Conservation (phyloP, 805 yeast genomes). For the Cyberlindnera petersonii region DNA sequence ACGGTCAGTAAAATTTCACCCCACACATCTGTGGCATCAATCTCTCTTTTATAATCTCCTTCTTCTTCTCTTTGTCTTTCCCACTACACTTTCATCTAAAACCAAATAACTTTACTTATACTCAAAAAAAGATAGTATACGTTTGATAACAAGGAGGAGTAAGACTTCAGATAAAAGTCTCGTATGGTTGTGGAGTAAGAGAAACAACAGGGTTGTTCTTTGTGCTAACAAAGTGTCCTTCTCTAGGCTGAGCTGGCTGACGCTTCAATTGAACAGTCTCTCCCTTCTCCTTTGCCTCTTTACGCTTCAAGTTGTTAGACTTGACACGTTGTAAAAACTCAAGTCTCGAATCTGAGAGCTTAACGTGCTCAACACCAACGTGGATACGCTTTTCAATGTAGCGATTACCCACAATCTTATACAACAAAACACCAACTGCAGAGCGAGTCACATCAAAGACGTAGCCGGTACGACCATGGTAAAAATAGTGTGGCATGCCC, state of each 20-base stretch:
- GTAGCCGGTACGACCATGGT: slow-evolving; percentile 99
- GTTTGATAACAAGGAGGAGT: too few relatives aligned
- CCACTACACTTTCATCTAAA: too few relatives aligned
- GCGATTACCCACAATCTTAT: slow-evolving; percentile 97
- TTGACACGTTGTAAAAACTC: slow-evolving; percentile 97
- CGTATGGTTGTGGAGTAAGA: slow-evolving; percentile 97
- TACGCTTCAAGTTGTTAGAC: slow-evolving; percentile 84
- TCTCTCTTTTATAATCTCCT: too few relatives aligned
- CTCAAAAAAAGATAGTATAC: too few relatives aligned
- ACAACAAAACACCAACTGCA: slow-evolving; percentile 92
- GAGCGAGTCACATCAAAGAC: slow-evolving; percentile 97
- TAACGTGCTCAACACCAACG: slow-evolving; percentile 96
- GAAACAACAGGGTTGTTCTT: slow-evolving; percentile 82
- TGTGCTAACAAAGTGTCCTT: slow-evolving; percentile 74
- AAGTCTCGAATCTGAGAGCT: slow-evolving; percentile 98
- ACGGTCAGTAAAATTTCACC: too few relatives aligned
- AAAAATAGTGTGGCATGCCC: slow-evolving; percentile 99
- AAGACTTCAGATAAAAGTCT: slow-evolving; percentile 74
- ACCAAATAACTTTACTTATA: too few relatives aligned
- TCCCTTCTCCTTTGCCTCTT: slow-evolving; percentile 91
- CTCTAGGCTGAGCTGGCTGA: slow-evolving; percentile 96
- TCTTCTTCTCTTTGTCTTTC: too few relatives aligned
- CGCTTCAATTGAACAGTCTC: slow-evolving; percentile 87
- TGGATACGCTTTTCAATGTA: slow-evolving; percentile 96
- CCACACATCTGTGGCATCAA: too few relatives aligned